phyloP scores from a whole-genome alignment of 1,284 basidiomycete genomes.

The Malassezia yamatoensis region DNA sequence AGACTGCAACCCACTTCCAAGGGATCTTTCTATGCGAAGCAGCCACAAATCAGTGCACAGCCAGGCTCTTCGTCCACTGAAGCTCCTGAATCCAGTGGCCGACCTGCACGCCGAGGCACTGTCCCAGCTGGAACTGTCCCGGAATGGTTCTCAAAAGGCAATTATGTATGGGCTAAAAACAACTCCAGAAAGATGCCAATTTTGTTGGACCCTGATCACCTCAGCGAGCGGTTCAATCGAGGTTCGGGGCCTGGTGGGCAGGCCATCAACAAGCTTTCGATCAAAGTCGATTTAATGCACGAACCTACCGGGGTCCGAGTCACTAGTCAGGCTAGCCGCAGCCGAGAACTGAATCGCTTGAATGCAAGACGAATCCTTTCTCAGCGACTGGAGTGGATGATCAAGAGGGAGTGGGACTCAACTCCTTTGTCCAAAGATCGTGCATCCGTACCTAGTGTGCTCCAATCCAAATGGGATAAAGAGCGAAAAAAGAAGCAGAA shows the following conservation, averaged over 20 bases:
- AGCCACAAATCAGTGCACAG: not conserved
- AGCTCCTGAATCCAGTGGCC: not conserved
- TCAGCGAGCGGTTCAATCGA: conserved; percentile 40
- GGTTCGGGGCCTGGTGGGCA: conserved; percentile 45
- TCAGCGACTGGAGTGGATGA: conserved; percentile 26
- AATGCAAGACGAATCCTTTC: conserved; percentile 33
- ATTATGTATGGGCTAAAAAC: conserved; percentile 23
- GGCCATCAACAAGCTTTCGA: conserved; percentile 44
- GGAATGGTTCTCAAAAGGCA: conserved; percentile 29
- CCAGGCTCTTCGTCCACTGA: not conserved
- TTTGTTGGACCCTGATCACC: conserved; percentile 31
- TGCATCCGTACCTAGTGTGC: conserved; percentile 20
- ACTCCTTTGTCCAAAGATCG: conserved; percentile 3
- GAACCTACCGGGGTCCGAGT: conserved; percentile 33
- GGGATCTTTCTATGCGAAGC: not conserved
- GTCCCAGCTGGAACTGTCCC: conserved; percentile 17
- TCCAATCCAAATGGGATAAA: conserved; percentile 28
- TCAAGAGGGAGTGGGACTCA: conserved; percentile 17
- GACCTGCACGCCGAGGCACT: not conserved
- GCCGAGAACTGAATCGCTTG: conserved; percentile 31
- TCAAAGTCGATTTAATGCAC: conserved; percentile 35
- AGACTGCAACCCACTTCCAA: not conserved
- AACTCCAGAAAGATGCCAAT: conserved; percentile 35
- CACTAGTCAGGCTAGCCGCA: conserved; percentile 35
- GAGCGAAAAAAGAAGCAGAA: conserved; percentile 25